A percentile compares a stretch with the other conserved stretches of the same genome.
These are phyloP conservation scores for Penicillium paxilli DNA, from an alignment of 495 filamentous ascomycete genomes.

Conservation along the genomic window DNA sequence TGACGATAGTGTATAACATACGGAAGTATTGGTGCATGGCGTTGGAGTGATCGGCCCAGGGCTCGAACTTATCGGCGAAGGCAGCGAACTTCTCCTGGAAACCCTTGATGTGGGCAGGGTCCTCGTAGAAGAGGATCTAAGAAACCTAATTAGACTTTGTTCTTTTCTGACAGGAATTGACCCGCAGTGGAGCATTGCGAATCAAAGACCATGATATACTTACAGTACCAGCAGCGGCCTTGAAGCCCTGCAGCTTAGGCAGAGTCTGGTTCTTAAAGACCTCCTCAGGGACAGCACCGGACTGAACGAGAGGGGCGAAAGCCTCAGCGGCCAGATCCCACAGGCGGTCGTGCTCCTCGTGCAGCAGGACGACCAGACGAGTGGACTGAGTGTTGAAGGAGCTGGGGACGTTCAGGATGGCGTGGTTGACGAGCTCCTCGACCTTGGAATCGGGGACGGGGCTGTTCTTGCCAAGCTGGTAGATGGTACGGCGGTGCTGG, in stretches of 20 bases:
- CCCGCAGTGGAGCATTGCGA: no score
- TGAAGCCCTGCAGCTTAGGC: slow-evolving; percentile 43
- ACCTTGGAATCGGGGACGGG: slow-evolving; percentile 50
- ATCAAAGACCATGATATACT: no score
- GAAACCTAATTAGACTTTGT: background rate
- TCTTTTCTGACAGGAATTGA: background rate
- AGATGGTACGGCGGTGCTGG: slow-evolving; percentile 49
- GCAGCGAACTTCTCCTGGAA: slow-evolving; percentile 45
- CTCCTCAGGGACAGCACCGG: slow-evolving; percentile 37
- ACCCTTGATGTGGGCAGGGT: slow-evolving; percentile 41
- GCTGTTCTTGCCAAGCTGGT: slow-evolving; percentile 45
- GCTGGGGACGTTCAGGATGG: slow-evolving; percentile 48
- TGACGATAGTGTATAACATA: slow-evolving; percentile 20
- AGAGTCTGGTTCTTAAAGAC: slow-evolving; percentile 46
- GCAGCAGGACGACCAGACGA: slow-evolving; percentile 47
- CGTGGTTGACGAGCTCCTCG: slow-evolving; percentile 48
- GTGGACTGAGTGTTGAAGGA: slow-evolving; percentile 59
- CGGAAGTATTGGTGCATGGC: slow-evolving; percentile 57
- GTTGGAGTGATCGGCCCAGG: slow-evolving; percentile 53
- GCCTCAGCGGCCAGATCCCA: slow-evolving; percentile 49
- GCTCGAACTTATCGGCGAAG: slow-evolving; percentile 45
- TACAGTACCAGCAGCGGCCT: slow-evolving; percentile 51
- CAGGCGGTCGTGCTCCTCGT: slow-evolving; percentile 49
- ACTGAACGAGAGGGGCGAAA: slow-evolving; percentile 37
- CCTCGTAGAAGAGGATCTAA: slow-evolving; percentile 56